Evolutionary conservation across 805 yeast species (phyloP), one percentile per base, ranked within the genome.

Genomic region (Kluyveromyces wickerhamii): DNA sequence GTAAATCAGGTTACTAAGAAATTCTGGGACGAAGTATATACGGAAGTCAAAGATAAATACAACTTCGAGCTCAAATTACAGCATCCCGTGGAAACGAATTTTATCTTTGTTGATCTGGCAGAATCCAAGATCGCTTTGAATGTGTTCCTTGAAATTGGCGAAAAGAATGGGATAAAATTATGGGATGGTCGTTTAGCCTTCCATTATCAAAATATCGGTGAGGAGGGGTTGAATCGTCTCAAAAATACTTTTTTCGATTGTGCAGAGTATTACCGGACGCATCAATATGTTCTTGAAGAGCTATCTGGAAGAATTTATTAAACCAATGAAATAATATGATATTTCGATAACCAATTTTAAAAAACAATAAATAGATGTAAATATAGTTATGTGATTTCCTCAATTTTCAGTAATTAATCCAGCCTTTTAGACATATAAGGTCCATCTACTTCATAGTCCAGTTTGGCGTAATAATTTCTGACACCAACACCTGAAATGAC

Each of bases 401-500:
- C n/a, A n/a, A n/a, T n/a, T n/a, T n/a, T n/a, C n/a, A n/a, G n/a
- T n/a, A n/a, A n/a, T n/a, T 26, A n/a, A 6, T 20, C 51, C 18
- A 62, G 46, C 34, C 35, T 41, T 44, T 82, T 92, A n/a, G 97
- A 88, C 98, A 92, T 92, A 61, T 71, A 92, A 11, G 97, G 97
- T 2, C 98, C 98, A 52, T 92, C 98, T 41, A 92, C 66, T 44
- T 71, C 73, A 60, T 92, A 92, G 4, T 98, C 98, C 41, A 92
- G 67, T 51, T 85, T 81, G 12, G 86, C 89, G 51, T 92, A 92
- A 62, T 92, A 92, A 57, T 89, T 92, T 56, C 98, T 73, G 24
- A 92, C 98, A 45, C 98, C 98, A 26, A 92, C 96, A 46, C 98
- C 98, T 21, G 94, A 79, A 47, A 92, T 92, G 36, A 92, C 98